Base-by-base conservation (phyloP, 495 filamentous ascomycete genomes). In the Hypoxylon lienhwacheense region DNA sequence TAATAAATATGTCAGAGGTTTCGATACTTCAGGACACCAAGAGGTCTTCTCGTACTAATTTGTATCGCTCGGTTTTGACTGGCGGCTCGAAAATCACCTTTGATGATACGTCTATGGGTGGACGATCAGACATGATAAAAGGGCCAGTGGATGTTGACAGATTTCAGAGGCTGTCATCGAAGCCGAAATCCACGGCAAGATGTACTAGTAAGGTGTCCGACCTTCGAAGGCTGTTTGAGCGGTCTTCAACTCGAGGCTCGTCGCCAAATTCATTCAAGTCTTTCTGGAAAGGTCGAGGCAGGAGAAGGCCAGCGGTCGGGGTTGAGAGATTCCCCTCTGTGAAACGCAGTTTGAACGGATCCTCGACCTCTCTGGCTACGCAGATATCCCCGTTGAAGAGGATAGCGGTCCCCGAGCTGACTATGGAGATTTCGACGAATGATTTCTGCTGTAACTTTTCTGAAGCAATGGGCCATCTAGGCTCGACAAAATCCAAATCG, bases 211-310 rank as follows among this genome's bases (percentile, higher is more conserved):
- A 53, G 22, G 66, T 69, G 5, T 58, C 66, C 1, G 55, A 65
- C 10, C 55, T 69, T 21, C 63, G 66, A 24, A 57, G 39, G 11
- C 15, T 70, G 0, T 73, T 71, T 43, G 66, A 70, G 32, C 35
- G 57, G 33, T 47, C 58, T 6, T 49, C 66, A 3, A 28, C 16
- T 32, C 35, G 29, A 41, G 25, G 43, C 11, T 28, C 49, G 3
- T 60, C 63, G n/a, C 54, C 55, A 8, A 22, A 33, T 15, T 43
- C 55, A 4, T 28, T 62, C 10, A 52, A 54, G 24, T 47, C 43
- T 32, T 55, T 46, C 51, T 57, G 51, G 50, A 56, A 40, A 53
- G 35, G 26, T 19, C 39, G 48, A 21, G 25, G 20, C 7, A 47
- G 51, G 10, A 46, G 19, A 26, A 55, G 51, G 22, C 51, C 46